Evolutionary conservation across 164 flowering plant species (phyloP), one percentile per base, ranked within the genome.

Genomic region (Akebia trifoliata): DNA sequence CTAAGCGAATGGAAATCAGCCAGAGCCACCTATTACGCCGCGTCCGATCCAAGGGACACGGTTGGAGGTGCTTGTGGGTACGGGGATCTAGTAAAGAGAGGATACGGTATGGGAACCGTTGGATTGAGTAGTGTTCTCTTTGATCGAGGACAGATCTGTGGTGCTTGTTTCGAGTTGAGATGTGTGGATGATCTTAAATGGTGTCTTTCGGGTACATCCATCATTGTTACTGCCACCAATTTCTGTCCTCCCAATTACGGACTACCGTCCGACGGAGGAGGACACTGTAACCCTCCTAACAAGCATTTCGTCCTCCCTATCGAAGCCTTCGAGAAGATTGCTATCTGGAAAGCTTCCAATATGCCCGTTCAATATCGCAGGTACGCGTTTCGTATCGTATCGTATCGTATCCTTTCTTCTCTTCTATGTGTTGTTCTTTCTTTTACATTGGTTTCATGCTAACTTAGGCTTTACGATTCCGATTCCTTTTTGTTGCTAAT

Each of bases 1-100:
- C 71, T 39, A 14, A 60, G 74, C 31, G 84, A 84, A 20, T 92
- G 98, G 98, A 57, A 57, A 10, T 32, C 88, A 6, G 98, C 84
- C 5, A 71, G 87, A 14, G 98, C 98, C 36, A 87, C 98, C 17
- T 93, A 77, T 84, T 87, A 87, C 68, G 88, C 92, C 0, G 73
- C 88, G 4, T 56, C 79, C 2, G 92, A 90, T 48, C 96, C 96
- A 0, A 70, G 80, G 2, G 97, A 87, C 66, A 30, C 74, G 6
- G 86, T 84, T 7, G 92, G 85, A 21, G 97, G 96, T 3, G 98
- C 97, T 4, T 93, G 98, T 68, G 97, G 97, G 4, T 93, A 84
- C 61, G 90, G 96, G 0, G 90, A 89, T 69, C 74, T 90, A 22
- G 69, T 32, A 32, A 74, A 67, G 63, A 67, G 61, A 10, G 97